phyloP scores from a whole-genome alignment of 2,329 filamentous ascomycete genomes.

The Ophiostoma sp. region DNA sequence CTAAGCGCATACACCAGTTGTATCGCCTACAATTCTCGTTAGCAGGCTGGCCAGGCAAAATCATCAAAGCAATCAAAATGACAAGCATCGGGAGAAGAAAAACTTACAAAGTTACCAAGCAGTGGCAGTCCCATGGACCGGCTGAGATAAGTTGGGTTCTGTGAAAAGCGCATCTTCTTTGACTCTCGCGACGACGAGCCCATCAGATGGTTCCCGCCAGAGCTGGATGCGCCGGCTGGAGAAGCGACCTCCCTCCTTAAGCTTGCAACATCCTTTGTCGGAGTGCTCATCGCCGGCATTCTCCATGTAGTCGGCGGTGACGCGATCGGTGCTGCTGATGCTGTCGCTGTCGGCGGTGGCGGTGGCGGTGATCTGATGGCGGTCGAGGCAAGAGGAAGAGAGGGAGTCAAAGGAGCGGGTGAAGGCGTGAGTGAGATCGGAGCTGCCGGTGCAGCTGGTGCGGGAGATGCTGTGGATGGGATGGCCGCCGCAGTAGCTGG shows the following conservation, averaged over 20 bases:
- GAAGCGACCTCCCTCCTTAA: conserved; percentile 13
- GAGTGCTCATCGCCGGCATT: not conserved
- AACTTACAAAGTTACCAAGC: conserved; percentile 38
- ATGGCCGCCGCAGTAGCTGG: not conserved
- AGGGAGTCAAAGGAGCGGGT: conserved; percentile 1
- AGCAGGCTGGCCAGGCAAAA: not conserved
- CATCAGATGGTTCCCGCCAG: conserved; percentile 1
- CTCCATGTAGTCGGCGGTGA: not conserved
- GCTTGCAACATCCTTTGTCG: not conserved
- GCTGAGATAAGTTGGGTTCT: conserved; percentile 39
- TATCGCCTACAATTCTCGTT: conserved; percentile 34
- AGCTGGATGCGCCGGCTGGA: not conserved
- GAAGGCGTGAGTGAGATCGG: not conserved
- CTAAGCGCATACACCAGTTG: conserved; percentile 42
- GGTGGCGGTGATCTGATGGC: not conserved
- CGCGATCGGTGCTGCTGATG: not conserved
- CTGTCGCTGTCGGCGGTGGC: not conserved
- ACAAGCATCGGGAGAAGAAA: not conserved
- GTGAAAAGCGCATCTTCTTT: conserved; percentile 40
- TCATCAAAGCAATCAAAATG: not conserved
- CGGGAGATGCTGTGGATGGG: not conserved
- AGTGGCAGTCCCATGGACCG: conserved; percentile 41
- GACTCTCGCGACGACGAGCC: conserved; percentile 32
- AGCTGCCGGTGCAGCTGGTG: not conserved
- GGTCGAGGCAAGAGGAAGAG: not conserved